A percentile compares a stretch with the other conserved stretches of the same genome.
phyloP scores from a whole-genome alignment of 371 early-diverging fungal genomes.

The Mucor sp. region DNA sequence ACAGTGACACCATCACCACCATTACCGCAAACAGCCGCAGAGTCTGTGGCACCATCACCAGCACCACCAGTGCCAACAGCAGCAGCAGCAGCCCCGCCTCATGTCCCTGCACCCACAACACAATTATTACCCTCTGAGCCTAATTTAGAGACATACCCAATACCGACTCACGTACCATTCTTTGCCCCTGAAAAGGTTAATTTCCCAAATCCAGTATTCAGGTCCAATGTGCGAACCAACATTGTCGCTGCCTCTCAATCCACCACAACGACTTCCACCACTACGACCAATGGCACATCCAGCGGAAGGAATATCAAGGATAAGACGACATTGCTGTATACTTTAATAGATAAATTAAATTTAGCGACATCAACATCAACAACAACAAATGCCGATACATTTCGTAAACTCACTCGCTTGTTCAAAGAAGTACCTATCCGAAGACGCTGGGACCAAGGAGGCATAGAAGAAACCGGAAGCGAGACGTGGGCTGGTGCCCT shows the following conservation, averaged over 20 bases:
- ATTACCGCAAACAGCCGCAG: conserved; percentile 11
- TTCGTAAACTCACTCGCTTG: conserved; percentile 42
- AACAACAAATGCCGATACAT: conserved; percentile 19
- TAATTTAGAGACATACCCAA: conserved; percentile 25
- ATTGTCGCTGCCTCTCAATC: not conserved
- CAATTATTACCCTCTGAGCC: conserved; percentile 11
- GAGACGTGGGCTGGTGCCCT: conserved; percentile 48
- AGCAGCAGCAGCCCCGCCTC: conserved; percentile 14
- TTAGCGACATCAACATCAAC: not conserved
- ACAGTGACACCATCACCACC: conserved; percentile 5
- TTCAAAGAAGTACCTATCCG: conserved; percentile 43
- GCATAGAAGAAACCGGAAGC: conserved; percentile 33
- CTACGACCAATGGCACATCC: not conserved
- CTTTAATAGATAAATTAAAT: conserved; percentile 40
- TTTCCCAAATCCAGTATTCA: conserved; percentile 19
- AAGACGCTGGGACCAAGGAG: conserved; percentile 50
- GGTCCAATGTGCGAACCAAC: conserved; percentile 8
- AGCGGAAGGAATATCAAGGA: conserved; percentile 27
- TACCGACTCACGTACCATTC: conserved; percentile 22
- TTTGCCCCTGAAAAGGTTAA: conserved; percentile 22
- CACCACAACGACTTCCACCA: not conserved
- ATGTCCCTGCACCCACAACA: conserved; percentile 7
- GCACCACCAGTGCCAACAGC: conserved; percentile 4
- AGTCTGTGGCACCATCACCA: conserved; percentile 7
- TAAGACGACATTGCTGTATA: conserved; percentile 30